Evolutionary conservation across 116 monocot species (phyloP), one percentile per base, ranked within the genome.

Genomic region (Trichopus zeylanicus): DNA sequence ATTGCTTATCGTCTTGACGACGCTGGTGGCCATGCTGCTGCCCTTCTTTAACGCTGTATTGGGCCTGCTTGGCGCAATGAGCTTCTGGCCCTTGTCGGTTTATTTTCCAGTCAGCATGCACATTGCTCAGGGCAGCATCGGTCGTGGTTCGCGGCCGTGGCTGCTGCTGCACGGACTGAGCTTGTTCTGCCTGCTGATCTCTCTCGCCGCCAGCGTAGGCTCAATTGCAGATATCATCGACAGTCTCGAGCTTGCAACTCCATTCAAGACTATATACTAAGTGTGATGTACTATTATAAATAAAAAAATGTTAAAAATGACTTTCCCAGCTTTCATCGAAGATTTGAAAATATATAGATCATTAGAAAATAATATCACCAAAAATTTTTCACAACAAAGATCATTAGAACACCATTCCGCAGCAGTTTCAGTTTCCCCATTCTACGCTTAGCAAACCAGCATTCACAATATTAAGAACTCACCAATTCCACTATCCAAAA

Each of bases 31-130:
- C 4, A 68, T 78, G 53, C 59, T 75, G 68, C 68, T 78, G 23
- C 83, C 83, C 7, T 78, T 72, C 69, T 84, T 84, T 72, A 84
- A 84, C 25, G 78, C 75, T 2, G 37, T 84, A 21, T 51, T 84
- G 3, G 84, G 79, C 3, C 57, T 84, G 46, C 79, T 84, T 3
- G 78, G 84, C 3, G 48, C 84, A 0, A 12, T 84, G 8, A 70
- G 78, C 25, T 84, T 84, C 42, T 84, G 84, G 79, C 79, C 84
- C 0, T 18, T 79, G 16, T 72, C 79, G 0, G 84, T 84, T 4
- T 78, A 79, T 53, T 79, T 68, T 46, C 84, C 72, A 1, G 72
- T 79, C 53, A 69, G 74, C 4, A 72, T 78, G 29, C 78, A 75
- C 59, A 78, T 79, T 29, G 30, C 52, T 2, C 79, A 83, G 48